phyloP scores from a whole-genome alignment of 495 filamentous ascomycete genomes.

The Penicillium soppii region DNA sequence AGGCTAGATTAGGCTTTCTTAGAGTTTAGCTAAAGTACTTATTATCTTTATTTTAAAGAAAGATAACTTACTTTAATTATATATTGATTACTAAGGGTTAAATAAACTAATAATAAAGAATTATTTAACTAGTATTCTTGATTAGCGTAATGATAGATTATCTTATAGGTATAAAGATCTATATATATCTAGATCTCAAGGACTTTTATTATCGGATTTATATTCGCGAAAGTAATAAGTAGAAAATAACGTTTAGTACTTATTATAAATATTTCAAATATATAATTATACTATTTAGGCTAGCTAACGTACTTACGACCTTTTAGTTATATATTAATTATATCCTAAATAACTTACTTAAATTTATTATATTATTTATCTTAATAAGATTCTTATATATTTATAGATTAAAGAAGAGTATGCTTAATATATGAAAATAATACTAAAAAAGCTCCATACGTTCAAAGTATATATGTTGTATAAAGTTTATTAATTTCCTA shows the following conservation, averaged over 20 bases:
- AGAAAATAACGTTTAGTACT: conserved; percentile 17
- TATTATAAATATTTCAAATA: conserved; percentile 17
- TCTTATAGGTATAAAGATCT: background rate
- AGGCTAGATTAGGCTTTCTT: too few relatives aligned
- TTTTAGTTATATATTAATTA: conserved; percentile 8
- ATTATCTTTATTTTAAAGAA: background rate
- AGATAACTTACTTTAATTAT: background rate
- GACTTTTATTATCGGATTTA: background rate
- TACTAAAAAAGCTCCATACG: too few relatives aligned
- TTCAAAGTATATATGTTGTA: too few relatives aligned
- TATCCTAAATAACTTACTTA: background rate
- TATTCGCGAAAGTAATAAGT: conserved; percentile 10
- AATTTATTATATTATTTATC: background rate
- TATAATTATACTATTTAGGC: conserved; percentile 15
- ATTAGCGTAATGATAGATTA: background rate
- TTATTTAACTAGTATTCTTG: background rate
- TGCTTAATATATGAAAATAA: too few relatives aligned
- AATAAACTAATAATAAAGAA: background rate
- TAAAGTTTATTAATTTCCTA: too few relatives aligned
- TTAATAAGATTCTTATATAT: background rate
- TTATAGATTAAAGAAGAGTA: background rate
- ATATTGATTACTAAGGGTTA: background rate
- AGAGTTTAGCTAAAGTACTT: background rate
- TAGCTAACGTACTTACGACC: conserved; percentile 10
- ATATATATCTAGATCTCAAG: background rate